Conservation (phyloP, 176 grass and related monocot species). For the Puccinellia tenuiflora region DNA sequence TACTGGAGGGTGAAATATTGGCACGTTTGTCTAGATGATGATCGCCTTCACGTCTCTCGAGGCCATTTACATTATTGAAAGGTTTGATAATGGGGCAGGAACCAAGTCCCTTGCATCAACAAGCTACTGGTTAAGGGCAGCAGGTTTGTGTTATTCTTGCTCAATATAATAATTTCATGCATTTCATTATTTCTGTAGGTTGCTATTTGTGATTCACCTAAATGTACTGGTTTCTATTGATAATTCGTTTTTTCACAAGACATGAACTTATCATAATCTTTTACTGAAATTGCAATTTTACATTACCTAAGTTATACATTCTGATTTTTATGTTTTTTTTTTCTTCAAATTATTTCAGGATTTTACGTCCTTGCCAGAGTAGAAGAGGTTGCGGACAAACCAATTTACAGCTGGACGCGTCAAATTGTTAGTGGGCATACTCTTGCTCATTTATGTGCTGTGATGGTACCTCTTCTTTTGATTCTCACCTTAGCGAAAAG, state of each 20-base stretch:
- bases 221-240: neutral
- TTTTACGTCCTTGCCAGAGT: slow-evolving; percentile 92
- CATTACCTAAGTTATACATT: neutral
- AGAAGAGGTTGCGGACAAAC: slow-evolving; percentile 68
- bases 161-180: neutral
- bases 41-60: slow-evolving; percentile 79
- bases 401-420: slow-evolving; percentile 63
- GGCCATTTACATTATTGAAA: slow-evolving; percentile 87
- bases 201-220: neutral
- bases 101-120: slow-evolving; percentile 62
- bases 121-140: slow-evolving; percentile 83
- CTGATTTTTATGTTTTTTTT: neutral
- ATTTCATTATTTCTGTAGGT: neutral
- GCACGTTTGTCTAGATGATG: slow-evolving; percentile 60
- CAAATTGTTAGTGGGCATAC: slow-evolving; percentile 77
- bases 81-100: slow-evolving; percentile 60
- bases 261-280: neutral
- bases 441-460: slow-evolving; percentile 78
- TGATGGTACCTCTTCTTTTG: slow-evolving; percentile 82
- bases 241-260: neutral
- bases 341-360: slow-evolving; percentile 37
- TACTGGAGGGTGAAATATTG: neutral
- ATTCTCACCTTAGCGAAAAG: slow-evolving; percentile 83
- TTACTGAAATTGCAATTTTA: neutral
- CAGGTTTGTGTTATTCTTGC: slow-evolving; percentile 48